Percentiles rank a stretch among this genome's conserved stretches.
phyloP scores from a whole-genome alignment of 305 asterid genomes.

The Salvia sclarea region DNA sequence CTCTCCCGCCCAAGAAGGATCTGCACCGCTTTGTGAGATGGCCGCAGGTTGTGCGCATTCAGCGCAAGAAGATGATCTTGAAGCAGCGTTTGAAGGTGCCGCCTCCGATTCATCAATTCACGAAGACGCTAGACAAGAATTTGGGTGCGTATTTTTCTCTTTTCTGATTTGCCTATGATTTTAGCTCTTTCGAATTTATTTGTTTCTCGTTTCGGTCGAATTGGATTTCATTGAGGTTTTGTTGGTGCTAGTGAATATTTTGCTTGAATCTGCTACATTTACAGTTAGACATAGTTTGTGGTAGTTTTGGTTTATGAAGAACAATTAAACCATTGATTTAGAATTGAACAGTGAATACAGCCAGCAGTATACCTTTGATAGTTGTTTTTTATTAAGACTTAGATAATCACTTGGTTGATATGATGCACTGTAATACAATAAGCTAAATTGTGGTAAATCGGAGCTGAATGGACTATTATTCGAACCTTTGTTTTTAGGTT shows the following conservation, averaged over 20 bases:
- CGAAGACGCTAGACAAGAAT: constrained; percentile 84
- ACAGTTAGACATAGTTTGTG: background rate
- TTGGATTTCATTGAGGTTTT: background rate
- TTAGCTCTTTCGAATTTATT: background rate
- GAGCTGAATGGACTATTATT: no score
- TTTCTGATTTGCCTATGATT: background rate
- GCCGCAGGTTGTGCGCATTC: constrained; percentile 80
- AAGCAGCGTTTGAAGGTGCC: constrained; percentile 94
- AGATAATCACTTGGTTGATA: no score
- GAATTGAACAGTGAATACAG: no score
- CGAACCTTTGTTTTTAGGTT: no score
- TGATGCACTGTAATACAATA: no score
- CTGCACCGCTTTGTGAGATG: constrained; percentile 73
- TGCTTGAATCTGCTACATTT: background rate
- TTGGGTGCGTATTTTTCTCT: constrained; percentile 49
- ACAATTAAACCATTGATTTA: no score
- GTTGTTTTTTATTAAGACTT: no score
- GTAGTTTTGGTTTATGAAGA: background rate
- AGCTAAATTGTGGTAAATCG: no score
- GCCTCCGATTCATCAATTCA: constrained; percentile 84
- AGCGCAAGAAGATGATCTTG: constrained; percentile 75
- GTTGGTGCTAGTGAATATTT: background rate
- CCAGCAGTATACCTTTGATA: no score
- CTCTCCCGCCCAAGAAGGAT: constrained; percentile 84
- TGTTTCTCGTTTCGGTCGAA: background rate